These are phyloP conservation scores for Rhizopogon roseolus DNA, from an alignment of 768 basidiomycete species.

Conservation along the genomic window DNA sequence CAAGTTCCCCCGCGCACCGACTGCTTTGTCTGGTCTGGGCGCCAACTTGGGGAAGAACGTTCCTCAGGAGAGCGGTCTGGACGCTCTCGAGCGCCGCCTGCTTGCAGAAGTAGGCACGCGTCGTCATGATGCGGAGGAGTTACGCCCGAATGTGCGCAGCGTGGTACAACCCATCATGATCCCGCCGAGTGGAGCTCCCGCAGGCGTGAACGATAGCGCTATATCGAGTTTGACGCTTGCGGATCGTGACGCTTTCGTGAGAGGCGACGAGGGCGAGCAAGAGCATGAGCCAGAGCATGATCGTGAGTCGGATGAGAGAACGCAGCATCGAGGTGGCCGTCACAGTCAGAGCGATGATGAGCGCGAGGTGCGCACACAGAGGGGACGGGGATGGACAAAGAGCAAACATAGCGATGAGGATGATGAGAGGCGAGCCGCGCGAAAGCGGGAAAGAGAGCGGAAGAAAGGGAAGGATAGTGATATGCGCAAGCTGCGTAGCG, in stretches of 20 bases:
- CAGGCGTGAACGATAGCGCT: constrained; percentile 37
- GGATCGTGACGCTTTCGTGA: constrained; percentile 17
- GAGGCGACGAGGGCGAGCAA: not conserved
- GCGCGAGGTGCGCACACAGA: constrained; percentile 24
- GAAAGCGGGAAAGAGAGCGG: constrained; percentile 13
- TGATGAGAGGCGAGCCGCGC: constrained; percentile 12
- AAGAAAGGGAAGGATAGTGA: constrained; percentile 32
- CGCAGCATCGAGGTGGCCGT: constrained; percentile 22
- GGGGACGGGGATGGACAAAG: constrained; percentile 20
- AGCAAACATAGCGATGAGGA: constrained; percentile 23
- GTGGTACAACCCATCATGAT: constrained; percentile 36
- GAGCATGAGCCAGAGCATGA: constrained; percentile 19
- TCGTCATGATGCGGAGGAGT: constrained; percentile 24
- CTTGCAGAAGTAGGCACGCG: constrained; percentile 72
- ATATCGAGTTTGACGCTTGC: constrained; percentile 44
- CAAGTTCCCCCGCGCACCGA: constrained; percentile 30
- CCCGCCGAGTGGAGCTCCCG: constrained; percentile 24
- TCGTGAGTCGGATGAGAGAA: constrained; percentile 27
- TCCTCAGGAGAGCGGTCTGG: constrained; percentile 51
- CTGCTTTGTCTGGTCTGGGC: constrained; percentile 19
- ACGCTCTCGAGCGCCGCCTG: constrained; percentile 66
- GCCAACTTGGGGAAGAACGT: constrained; percentile 16
- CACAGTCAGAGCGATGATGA: constrained; percentile 27
- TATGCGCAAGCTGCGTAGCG: constrained; percentile 31
- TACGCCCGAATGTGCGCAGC: constrained; percentile 30